phyloP scores from a whole-genome alignment of 805 yeast species.

The Metschnikowia arizonensis region DNA sequence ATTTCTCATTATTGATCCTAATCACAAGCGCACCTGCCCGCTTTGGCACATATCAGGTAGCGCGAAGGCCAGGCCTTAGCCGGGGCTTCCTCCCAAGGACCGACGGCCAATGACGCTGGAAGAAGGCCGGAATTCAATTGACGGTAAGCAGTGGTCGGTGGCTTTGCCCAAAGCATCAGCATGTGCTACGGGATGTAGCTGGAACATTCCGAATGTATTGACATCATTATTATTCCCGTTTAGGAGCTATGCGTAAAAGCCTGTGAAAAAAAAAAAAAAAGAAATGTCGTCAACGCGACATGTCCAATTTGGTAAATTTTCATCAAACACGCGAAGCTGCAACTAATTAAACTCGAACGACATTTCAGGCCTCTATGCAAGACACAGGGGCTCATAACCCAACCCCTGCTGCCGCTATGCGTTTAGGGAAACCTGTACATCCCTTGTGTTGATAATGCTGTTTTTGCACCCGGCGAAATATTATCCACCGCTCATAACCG shows the following conservation, averaged over 20 bases:
- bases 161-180: too few relatives aligned
- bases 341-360: neutral
- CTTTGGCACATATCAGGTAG: neutral
- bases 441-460: neutral
- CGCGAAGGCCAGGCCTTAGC: neutral
- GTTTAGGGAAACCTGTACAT: neutral
- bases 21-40: neutral
- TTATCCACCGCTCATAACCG: too few relatives aligned
- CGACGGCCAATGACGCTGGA: too few relatives aligned
- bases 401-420: neutral
- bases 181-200: neutral
- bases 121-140: too few relatives aligned
- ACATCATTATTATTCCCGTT: neutral
- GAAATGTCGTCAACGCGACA: neutral
- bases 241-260: neutral
- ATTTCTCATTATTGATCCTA: neutral
- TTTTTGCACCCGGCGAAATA: too few relatives aligned
- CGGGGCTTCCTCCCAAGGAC: neutral
- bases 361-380: neutral
- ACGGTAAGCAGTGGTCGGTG: too few relatives aligned
- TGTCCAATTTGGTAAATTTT: neutral
- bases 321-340: conserved; percentile 2
- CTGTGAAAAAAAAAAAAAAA: too few relatives aligned
- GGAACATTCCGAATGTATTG: neutral
- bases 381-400: too few relatives aligned